These are phyloP conservation scores for Coprinopsis strossmayeri DNA, from an alignment of 768 basidiomycete species.

Conservation along the genomic window DNA sequence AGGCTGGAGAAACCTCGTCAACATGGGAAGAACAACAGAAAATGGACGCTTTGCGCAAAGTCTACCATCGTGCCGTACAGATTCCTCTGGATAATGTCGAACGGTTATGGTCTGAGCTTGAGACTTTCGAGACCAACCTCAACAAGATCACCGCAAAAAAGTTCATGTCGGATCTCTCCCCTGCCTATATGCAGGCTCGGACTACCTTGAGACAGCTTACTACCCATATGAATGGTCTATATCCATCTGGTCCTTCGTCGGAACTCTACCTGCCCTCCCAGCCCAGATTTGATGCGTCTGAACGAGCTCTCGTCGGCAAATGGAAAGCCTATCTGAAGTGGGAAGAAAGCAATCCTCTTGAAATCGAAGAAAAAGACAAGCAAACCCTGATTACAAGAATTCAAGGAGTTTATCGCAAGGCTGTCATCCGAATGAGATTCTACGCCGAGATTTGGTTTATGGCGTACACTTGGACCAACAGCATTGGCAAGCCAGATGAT, in stretches of 20 bases:
- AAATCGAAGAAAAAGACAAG: conserved; percentile 82
- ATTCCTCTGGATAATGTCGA: conserved; percentile 94
- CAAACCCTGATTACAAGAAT: conserved; percentile 61
- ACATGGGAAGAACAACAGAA: conserved; percentile 97
- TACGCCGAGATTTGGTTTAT: conserved; percentile 97
- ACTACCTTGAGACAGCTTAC: conserved; percentile 78
- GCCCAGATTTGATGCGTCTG: conserved; percentile 67
- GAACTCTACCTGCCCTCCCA: conserved; percentile 60
- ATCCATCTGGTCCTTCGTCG: conserved; percentile 25
- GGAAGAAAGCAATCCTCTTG: conserved; percentile 93
- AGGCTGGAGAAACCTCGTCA: conserved; percentile 68
- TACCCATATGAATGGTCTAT: conserved; percentile 60
- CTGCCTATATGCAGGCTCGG: conserved; percentile 92
- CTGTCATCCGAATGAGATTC: conserved; percentile 87
- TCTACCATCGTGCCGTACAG: conserved; percentile 90
- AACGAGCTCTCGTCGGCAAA: conserved; percentile 68
- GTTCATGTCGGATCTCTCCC: conserved; percentile 88
- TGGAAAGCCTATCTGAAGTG: conserved; percentile 95
- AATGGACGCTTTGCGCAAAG: conserved; percentile 87
- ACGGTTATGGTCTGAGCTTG: conserved; percentile 87
- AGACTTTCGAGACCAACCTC: conserved; percentile 82
- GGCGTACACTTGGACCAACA: conserved; percentile 79
- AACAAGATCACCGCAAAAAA: conserved; percentile 96
- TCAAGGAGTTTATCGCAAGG: conserved; percentile 81
- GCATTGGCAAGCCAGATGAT: conserved; percentile 74